Percentiles rank a stretch among this genome's conserved stretches.
Evolutionary conservation across 768 basidiomycete species (phyloP).

Genomic region (Psilocybe subaeruginosa): DNA sequence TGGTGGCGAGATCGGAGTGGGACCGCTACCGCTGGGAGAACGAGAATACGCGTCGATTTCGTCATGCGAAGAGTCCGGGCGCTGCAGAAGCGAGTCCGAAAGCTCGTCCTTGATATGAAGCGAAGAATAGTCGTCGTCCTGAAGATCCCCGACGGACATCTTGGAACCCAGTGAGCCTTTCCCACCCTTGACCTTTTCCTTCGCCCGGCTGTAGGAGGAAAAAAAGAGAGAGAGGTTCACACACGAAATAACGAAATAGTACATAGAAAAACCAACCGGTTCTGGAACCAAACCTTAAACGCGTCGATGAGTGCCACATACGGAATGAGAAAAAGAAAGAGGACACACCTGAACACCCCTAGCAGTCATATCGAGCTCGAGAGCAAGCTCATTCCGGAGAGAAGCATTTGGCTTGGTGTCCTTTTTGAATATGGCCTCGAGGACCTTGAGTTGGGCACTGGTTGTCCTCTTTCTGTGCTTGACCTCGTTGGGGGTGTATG

Average conservation of each 20-base stretch:
- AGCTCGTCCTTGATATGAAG: slow-evolving; percentile 21
- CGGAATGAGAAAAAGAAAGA: neutral
- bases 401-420: slow-evolving; percentile 92
- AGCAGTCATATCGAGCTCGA: slow-evolving; percentile 88
- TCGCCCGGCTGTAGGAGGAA: slow-evolving; percentile 62
- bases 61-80: slow-evolving; percentile 15
- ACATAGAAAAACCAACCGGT: slow-evolving; percentile 53
- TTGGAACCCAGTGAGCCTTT: slow-evolving; percentile 37
- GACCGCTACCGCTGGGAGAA: slow-evolving; percentile 23
- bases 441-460: slow-evolving; percentile 82
- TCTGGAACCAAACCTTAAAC: slow-evolving; percentile 87
- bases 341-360: slow-evolving; percentile 88
- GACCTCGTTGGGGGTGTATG: slow-evolving; percentile 91
- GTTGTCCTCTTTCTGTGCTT: slow-evolving; percentile 94
- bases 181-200: slow-evolving; percentile 72
- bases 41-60: slow-evolving; percentile 27
- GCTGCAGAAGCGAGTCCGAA: slow-evolving; percentile 9
- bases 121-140: slow-evolving; percentile 19
- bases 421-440: slow-evolving; percentile 84
- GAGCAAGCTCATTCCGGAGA: slow-evolving; percentile 77
- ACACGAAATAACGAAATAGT: slow-evolving; percentile 12
- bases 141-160: slow-evolving; percentile 24
- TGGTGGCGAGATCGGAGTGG: slow-evolving; percentile 35
- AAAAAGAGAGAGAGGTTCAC: neutral
- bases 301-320: slow-evolving; percentile 16